phyloP scores from a whole-genome alignment of 1,284 basidiomycete species.

The Nidula niveotomentosa region DNA sequence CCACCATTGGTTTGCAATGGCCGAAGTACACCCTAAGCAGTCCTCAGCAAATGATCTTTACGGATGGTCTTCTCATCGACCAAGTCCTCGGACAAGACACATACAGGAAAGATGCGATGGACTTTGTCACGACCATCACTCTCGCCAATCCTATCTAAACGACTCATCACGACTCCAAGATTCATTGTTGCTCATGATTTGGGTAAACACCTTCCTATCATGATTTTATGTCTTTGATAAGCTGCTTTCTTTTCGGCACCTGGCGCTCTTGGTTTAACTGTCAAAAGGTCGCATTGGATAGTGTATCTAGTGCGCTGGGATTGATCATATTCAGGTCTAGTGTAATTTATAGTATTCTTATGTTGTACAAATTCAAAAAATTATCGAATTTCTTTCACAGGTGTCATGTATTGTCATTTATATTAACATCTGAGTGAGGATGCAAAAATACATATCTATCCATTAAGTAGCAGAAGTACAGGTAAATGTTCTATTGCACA shows the following conservation, averaged over 20 bases:
- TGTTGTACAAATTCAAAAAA: no score
- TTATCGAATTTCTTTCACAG: background rate
- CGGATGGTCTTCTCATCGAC: constrained; percentile 33
- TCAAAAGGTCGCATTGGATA: no score
- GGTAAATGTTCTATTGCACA: constrained; percentile 1
- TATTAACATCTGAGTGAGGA: constrained; percentile 2
- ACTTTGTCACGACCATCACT: constrained; percentile 34
- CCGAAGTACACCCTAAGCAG: constrained; percentile 40
- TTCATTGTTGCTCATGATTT: no score
- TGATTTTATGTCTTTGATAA: no score
- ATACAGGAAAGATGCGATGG: constrained; percentile 40
- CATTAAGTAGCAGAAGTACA: constrained; percentile 10
- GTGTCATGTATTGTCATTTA: background rate
- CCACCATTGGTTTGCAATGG: constrained; percentile 38
- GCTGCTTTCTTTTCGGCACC: no score
- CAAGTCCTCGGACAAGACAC: constrained; percentile 37
- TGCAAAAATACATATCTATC: constrained; percentile 2
- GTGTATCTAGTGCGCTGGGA: no score
- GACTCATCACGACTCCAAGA: background rate
- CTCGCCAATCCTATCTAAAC: constrained; percentile 35
- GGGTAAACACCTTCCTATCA: no score
- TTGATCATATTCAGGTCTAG: no score
- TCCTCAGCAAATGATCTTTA: constrained; percentile 43
- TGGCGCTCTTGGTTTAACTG: no score
- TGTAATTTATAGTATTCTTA: no score